Conservation (phyloP, 78 protist genomes). For the Pelomyxa schiedti region DNA sequence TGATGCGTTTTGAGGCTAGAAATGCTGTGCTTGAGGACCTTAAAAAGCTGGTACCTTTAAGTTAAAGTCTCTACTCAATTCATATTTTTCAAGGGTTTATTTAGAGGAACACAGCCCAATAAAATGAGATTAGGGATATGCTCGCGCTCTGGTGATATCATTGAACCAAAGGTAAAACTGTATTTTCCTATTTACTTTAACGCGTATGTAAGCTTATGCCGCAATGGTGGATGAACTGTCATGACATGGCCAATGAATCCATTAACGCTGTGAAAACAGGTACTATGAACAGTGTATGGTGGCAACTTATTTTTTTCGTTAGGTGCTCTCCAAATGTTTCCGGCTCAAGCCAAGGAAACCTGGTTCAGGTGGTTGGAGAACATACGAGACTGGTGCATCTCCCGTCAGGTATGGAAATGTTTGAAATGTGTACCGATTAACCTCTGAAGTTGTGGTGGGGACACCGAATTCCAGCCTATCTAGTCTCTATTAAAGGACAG, state of each 20-base stretch:
- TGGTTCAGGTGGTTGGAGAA: constrained; percentile 51
- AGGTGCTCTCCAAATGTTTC: constrained; percentile 61
- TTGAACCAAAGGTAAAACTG: no score
- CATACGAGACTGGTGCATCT: constrained; percentile 89
- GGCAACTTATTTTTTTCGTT: no score
- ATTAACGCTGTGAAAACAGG: constrained; percentile 46
- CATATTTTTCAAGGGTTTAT: no score
- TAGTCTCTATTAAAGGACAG: constrained; percentile 15
- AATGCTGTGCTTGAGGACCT: constrained; percentile 56
- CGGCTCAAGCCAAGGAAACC: constrained; percentile 33
- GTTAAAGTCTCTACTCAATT: no score
- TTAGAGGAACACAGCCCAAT: constrained; percentile 41
- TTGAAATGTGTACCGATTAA: no score
- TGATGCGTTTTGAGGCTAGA: constrained; percentile 74
- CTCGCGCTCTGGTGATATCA: constrained; percentile 39
- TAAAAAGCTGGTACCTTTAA: constrained; percentile 28
- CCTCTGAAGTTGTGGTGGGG: no score
- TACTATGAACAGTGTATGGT: no score
- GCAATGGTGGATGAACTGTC: constrained; percentile 90
- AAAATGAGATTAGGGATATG: constrained; percentile 63
- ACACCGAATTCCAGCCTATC: constrained; percentile 98
- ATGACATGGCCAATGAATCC: constrained; percentile 39
- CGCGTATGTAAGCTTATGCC: constrained; percentile 81
- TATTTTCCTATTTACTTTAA: no score
- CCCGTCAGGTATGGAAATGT: constrained; percentile 99